A percentile compares a stretch with the other conserved stretches of the same genome.
Evolutionary conservation across 1,139 yeast species (phyloP).

Genomic region (Groenewaldozyma auringiensis): DNA sequence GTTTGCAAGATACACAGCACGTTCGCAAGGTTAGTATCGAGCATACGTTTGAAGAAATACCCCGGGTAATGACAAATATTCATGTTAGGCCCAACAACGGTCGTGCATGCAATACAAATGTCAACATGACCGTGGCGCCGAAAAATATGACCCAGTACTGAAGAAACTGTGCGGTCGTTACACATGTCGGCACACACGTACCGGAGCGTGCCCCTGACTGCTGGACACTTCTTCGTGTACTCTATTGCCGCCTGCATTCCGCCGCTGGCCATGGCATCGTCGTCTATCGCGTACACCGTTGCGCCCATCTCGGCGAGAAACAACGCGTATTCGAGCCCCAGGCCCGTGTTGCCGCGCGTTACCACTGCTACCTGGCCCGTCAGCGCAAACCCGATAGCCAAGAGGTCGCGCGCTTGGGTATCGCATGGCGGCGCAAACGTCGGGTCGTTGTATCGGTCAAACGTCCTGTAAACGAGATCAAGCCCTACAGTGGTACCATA

Average conservation of each 20-base stretch:
- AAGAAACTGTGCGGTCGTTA: not conserved
- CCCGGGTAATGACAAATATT: not conserved
- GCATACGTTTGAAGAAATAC: constrained; percentile 1
- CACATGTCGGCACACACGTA: not conserved
- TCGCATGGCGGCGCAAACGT: not conserved
- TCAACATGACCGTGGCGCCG: not conserved
- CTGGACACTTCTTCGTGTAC: not conserved
- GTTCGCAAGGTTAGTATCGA: not conserved
- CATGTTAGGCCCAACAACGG: not conserved
- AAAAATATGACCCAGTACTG: not conserved
- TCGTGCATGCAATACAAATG: not conserved
- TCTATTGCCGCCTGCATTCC: not conserved
- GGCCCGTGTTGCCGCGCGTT: not conserved
- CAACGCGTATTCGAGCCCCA: not conserved
- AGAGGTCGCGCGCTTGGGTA: not conserved
- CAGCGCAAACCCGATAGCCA: not conserved
- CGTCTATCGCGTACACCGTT: not conserved
- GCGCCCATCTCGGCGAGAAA: not conserved
- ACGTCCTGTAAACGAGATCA: not conserved
- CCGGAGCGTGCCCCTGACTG: not conserved
- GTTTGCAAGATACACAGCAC: not conserved
- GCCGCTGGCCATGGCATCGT: not conserved
- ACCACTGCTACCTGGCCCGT: not conserved
- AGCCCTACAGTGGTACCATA: too few species aligned
- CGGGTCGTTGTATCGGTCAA: not conserved